Evolutionary conservation across 2,329 filamentous ascomycete genomes (phyloP).

Genomic region (Trichophyton simii): DNA sequence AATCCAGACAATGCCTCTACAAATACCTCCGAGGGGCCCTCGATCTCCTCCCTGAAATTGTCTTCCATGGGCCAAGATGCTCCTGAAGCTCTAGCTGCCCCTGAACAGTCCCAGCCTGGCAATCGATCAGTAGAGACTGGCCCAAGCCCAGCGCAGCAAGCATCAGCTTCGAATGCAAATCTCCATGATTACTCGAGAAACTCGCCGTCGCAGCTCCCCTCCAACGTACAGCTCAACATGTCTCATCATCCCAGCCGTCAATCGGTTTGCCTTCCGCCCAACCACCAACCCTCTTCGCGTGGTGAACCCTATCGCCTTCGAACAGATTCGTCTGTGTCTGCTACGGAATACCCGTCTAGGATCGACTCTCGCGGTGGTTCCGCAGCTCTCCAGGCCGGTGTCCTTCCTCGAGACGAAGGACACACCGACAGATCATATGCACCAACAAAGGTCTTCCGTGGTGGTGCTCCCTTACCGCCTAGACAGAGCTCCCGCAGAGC

Average conservation of each 20-base stretch:
- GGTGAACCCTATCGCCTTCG: slow-evolving; percentile 42
- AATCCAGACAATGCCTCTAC: slow-evolving; percentile 69
- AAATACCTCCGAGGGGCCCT: slow-evolving; percentile 21
- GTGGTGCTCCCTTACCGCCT: slow-evolving; percentile 55
- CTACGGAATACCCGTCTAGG: slow-evolving; percentile 44
- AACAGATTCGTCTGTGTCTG: slow-evolving; percentile 48
- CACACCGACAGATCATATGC: slow-evolving; percentile 58
- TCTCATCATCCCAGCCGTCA: slow-evolving; percentile 30
- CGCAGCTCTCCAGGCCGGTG: slow-evolving; percentile 45
- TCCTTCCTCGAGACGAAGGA: slow-evolving; percentile 56
- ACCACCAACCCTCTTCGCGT: slow-evolving; percentile 12
- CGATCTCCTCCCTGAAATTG: background rate
- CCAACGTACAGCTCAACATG: slow-evolving; percentile 33
- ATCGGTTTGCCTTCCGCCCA: slow-evolving; percentile 18
- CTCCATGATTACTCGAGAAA: background rate
- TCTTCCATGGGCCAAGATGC: background rate
- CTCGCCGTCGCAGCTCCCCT: slow-evolving; percentile 19
- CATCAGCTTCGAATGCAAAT: background rate
- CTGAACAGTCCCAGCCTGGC: slow-evolving; percentile 1
- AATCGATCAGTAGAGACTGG: background rate
- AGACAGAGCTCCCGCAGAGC: slow-evolving; percentile 65
- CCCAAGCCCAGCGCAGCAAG: background rate
- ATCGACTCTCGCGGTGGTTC: slow-evolving; percentile 52
- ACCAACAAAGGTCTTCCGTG: slow-evolving; percentile 43
- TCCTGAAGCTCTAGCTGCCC: background rate